Evolutionary conservation across 1,284 basidiomycete species (phyloP), one percentile per base, ranked within the genome.

Genomic region (Xerocomus cyaneibrunnescens): DNA sequence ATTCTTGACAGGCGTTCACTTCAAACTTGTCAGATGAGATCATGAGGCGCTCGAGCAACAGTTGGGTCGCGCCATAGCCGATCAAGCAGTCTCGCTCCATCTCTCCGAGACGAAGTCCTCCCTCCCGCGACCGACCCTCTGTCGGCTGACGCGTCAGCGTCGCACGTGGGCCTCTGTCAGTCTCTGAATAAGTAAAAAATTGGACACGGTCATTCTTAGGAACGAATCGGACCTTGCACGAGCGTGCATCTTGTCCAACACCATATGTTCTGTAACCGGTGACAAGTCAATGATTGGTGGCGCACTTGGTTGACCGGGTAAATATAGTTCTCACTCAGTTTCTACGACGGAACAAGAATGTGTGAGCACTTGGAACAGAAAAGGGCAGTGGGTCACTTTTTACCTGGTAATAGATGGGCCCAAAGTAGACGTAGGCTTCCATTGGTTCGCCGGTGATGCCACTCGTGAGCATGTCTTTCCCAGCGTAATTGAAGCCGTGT

Each of bases 201-300:
- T 31, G n/a, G 45, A 30, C 38, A 40, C 36, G 27, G 13, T 23
- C 39, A 50, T 58, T 43, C 45, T 52, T 55, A 51, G 52, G 27
- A n/a, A 28, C 23, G 40, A 51, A 46, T 55, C 76, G 58, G 68
- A 87, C 91, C 92, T 88, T 43, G 95, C 94, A 57, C 97, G 87
- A 58, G 97, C 97, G 65, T 99, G 97, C 97, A 99, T 99, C 79
- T 99, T 99, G 77, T 98, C 95, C 86, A 97, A 92, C 55, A 98
- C 95, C 94, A 96, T 97, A 75, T 95, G 94, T 76, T 93, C 87
- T 88, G 51, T 23, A 41, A 30, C 41, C 35, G 10, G 38, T 47
- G 48, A n/a, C 34, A 45, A 42, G 55, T 62, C 47, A 65, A 57
- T 69, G 64, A 50, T 45, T 51, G 46, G 54, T 57, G 50, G 41